Base-by-base conservation (phyloP, 257 asterid genomes). In the Gentiana macrophylla region DNA sequence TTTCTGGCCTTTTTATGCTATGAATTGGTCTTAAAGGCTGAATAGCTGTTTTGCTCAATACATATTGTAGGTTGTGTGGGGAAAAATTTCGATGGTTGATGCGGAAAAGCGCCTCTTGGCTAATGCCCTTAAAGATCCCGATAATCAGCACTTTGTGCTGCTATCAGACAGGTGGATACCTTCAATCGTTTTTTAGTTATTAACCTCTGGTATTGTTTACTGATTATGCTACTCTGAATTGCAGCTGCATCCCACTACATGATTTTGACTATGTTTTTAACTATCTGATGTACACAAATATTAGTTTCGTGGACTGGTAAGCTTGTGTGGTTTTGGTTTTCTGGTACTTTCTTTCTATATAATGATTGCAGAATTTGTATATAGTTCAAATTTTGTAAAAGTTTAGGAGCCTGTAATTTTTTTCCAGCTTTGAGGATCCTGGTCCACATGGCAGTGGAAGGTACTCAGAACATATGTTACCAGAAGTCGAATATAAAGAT, bases 381-480 rank as follows among this genome's bases (percentile, higher is more conserved):
- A 41, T 4, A 41, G 9, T 7, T 2, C 46, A 41, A 41, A 3
- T 41, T 41, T 5, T 3, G 46, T 7, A 41, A 41, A 41, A 41
- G 46, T 41, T 41, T 10, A 41, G 46, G 46, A 41, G 8, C 46
- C 48, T 36, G 56, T 50, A 53, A 44, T 57, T 67, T 61, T 59
- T 71, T 65, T 65, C 67, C 89, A 92, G 99, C 80, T 92, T 88
- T 62, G 97, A 80, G 75, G 99, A 92, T 79, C 99, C 99, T 74
- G 99, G 99, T 55, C 97, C 97, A 8, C 99, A 88, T 82, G 99
- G 99, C 68, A 86, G 72, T 74, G 99, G 99, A 53, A 80, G 99
- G 71, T 92, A 85, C 74, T 88, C 81, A n/a, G 89, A 81, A 53
- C 79, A 67, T 67, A 92, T 92, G 99, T 62, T 92, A 57, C 99